Evolutionary conservation across 768 basidiomycete species (phyloP), one percentile per base, ranked within the genome.

Genomic region (Mycena polygramma): DNA sequence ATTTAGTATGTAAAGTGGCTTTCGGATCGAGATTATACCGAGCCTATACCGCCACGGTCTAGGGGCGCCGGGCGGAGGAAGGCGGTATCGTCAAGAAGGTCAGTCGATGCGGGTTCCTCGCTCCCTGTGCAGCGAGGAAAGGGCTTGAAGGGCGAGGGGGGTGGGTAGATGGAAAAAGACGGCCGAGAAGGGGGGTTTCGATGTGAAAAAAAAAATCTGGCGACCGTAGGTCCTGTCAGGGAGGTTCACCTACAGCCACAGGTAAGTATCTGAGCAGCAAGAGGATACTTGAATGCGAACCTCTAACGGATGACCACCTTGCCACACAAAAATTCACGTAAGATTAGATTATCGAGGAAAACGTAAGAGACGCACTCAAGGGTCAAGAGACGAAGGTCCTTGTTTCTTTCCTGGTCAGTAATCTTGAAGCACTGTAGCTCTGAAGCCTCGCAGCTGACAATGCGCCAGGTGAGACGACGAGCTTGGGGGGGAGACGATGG

Each of bases 251-350:
- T 94, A 73, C 14, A 41, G 65, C 76, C 55, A 74, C 59, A 49
- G 3, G 22, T 63, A 39, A 74, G 60, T 81, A 73, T 58, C 59
- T 24, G 55, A 63, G n/a, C 7, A 46, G 19, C 4, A 55, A 41
- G 57, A 57, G 48, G 24, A 30, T 10, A 17, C 10, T 36, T n/a
- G 70, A 73, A 63, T 63, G 82, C 88, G 65, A 63, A 92, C 93
- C 92, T 87, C 92, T 85, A 78, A 94, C 88, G 70, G 90, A 91
- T 80, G 90, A 89, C 92, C 91, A 92, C 92, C 93, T 94, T 26
- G 8, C 19, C 11, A 4, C 64, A 49, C 52, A 66, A 71, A 66
- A 71, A 73, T 51, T 68, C 70, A 62, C 64, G 58, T 68, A 58
- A 64, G 57, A 77, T 70, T 75, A 65, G 37, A 75, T 54, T 60